Evolutionary conservation across 208 protist genomes (phyloP).

Genomic region (Tritrichomonas musculus): DNA sequence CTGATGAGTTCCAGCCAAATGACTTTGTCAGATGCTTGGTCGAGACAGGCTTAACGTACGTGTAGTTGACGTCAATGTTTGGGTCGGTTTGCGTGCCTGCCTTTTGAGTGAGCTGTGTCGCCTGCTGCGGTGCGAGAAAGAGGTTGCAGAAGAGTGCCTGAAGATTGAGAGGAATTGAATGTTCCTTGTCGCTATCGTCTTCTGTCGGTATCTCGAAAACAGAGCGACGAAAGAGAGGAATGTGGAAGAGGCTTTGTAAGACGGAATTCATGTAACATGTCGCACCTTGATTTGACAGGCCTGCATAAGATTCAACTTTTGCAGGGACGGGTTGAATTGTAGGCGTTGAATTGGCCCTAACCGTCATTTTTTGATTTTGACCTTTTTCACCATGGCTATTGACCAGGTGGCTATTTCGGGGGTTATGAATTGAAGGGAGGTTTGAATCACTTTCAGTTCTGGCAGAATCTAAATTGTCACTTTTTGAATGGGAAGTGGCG

Average conservation of each 20-base stretch:
- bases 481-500: too few species aligned
- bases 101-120: too few species aligned
- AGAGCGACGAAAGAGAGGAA: conserved; percentile 50
- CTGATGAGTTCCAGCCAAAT: conserved; percentile 34
- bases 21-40: conserved; percentile 53
- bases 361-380: too few species aligned
- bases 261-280: conserved; percentile 81
- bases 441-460: too few species aligned
- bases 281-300: conserved; percentile 71
- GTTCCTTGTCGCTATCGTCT: neutral
- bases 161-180: conserved; percentile 59
- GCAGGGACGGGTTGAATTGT: too few species aligned
- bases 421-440: too few species aligned
- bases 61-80: conserved; percentile 62
- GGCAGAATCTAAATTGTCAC: too few species aligned
- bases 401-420: too few species aligned
- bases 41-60: conserved; percentile 41
- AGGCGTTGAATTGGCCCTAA: too few species aligned
- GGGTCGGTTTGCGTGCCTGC: too few species aligned
- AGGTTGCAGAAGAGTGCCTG: conserved; percentile 74
- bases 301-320: conserved; percentile 60
- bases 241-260: conserved; percentile 66
- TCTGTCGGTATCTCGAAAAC: neutral
- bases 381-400: too few species aligned
- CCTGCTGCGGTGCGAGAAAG: too few species aligned